Percentiles rank a stretch among this genome's conserved stretches.
These are phyloP conservation scores for Schizophyllum amplum DNA, from an alignment of 1,284 basidiomycete species.

Conservation along the genomic window DNA sequence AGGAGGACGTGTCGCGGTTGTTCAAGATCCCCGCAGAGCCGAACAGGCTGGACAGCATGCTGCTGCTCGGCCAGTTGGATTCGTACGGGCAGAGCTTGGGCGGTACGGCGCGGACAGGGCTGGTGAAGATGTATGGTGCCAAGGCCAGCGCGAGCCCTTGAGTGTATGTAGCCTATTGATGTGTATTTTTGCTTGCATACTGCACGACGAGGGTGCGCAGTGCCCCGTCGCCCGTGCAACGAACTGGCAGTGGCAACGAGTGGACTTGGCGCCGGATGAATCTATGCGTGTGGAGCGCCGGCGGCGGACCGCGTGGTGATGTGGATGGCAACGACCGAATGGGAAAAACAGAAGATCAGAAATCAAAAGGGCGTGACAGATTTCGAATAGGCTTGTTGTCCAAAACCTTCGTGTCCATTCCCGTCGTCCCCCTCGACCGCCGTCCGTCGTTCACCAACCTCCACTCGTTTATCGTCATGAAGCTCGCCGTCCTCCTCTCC, in stretches of 20 bases:
- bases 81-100: conserved; percentile 74
- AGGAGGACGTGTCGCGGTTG: conserved; percentile 75
- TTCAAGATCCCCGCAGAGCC: conserved; percentile 91
- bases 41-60: conserved; percentile 83
- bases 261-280: no score
- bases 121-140: conserved; percentile 73
- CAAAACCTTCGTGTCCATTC: conserved; percentile 1
- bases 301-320: no score
- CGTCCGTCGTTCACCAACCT: conserved; percentile 5
- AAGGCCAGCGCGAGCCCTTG: conserved; percentile 27
- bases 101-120: conserved; percentile 56
- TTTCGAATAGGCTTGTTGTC: not conserved
- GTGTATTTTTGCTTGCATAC: no score
- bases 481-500: conserved; percentile 36
- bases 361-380: not conserved
- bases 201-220: no score
- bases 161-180: conserved; percentile 11
- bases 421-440: conserved; percentile 2
- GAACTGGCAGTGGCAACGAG: no score
- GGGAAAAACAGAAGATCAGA: not conserved
- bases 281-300: no score
- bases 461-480: conserved; percentile 7
- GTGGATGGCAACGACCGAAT: conserved; percentile 1
- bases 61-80: conserved; percentile 83
- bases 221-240: no score